Evolutionary conservation across 2,329 filamentous ascomycete genomes (phyloP).

Genomic region (Coniochaeta pulveracea): DNA sequence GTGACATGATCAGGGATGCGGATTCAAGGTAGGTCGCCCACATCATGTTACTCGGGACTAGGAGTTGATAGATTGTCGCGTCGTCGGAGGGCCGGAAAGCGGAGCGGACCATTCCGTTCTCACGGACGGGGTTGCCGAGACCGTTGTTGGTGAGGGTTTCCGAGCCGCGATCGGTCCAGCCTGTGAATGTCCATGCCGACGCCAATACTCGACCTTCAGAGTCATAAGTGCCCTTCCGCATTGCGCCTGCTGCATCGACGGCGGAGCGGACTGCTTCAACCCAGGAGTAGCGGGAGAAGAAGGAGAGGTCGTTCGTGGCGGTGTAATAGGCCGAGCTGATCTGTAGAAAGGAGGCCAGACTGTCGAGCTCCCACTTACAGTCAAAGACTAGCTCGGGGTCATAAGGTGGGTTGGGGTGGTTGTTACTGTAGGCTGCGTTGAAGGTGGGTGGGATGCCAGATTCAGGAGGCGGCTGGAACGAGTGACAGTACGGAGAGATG

Average conservation of each 20-base stretch:
- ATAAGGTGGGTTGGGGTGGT: conserved; percentile 50
- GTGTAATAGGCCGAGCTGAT: conserved; percentile 68
- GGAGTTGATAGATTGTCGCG: conserved; percentile 66
- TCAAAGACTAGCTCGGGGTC: conserved; percentile 63
- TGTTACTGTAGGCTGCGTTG: conserved; percentile 48
- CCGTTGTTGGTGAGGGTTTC: conserved; percentile 67
- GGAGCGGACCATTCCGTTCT: conserved; percentile 66
- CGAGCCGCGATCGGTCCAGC: conserved; percentile 58
- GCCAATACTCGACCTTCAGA: conserved; percentile 37
- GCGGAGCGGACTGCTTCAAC: conserved; percentile 56
- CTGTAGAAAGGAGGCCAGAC: conserved; percentile 74
- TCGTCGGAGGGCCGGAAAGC: conserved; percentile 81
- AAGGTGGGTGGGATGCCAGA: conserved; percentile 49
- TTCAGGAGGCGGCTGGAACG: conserved; percentile 75
- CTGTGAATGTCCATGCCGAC: conserved; percentile 59
- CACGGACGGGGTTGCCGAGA: conserved; percentile 65
- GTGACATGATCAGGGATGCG: conserved; percentile 37
- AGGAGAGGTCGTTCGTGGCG: conserved; percentile 45
- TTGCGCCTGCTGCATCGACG: conserved; percentile 51
- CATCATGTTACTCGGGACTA: conserved; percentile 73
- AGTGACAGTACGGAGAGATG: conserved; percentile 73
- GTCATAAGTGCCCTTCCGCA: conserved; percentile 60
- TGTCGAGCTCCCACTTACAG: conserved; percentile 90
- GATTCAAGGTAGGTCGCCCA: conserved; percentile 46
- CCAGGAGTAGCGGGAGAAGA: conserved; percentile 51